Conservation (phyloP, 73 alveolate species). For the Halteria grandinella region DNA sequence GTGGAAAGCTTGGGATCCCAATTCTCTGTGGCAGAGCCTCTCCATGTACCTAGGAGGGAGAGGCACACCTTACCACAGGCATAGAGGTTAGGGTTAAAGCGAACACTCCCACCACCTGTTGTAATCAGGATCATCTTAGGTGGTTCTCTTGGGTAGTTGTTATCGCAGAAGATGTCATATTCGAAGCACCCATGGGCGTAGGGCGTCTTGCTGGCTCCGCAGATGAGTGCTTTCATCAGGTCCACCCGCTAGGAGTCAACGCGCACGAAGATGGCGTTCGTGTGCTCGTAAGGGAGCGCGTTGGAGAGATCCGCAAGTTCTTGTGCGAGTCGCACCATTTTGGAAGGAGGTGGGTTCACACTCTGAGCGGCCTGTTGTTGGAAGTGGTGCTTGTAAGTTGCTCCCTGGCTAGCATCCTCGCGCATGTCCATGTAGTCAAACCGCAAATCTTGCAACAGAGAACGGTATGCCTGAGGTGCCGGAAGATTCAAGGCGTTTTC, state of each 20-base stretch:
- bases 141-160: slow-evolving; percentile 92
- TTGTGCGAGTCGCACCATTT: slow-evolving; percentile 88
- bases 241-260: slow-evolving; percentile 94
- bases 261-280: slow-evolving; percentile 95
- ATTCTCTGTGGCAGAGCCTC: slow-evolving; percentile 98
- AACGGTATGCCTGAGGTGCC: slow-evolving; percentile 38
- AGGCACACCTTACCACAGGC: slow-evolving; percentile 97
- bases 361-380: slow-evolving; percentile 18
- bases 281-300: slow-evolving; percentile 94
- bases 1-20: slow-evolving; percentile 98
- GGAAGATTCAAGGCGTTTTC: slow-evolving; percentile 34
- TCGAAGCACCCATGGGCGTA: slow-evolving; percentile 97
- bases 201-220: slow-evolving; percentile 98
- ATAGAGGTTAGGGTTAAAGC: slow-evolving; percentile 97
- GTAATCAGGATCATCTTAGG: slow-evolving; percentile 94
- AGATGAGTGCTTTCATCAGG: slow-evolving; percentile 93
- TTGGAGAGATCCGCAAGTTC: slow-evolving; percentile 95
- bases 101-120: slow-evolving; percentile 91
- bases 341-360: slow-evolving; percentile 69
- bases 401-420: slow-evolving; percentile 16
- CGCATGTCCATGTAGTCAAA: slow-evolving; percentile 70
- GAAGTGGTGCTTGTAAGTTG: slow-evolving; percentile 70
- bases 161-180: slow-evolving; percentile 92
- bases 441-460: slow-evolving; percentile 54
- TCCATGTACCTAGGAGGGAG: slow-evolving; percentile 96